These are phyloP conservation scores for Cercospora zeae-maydis DNA, from an alignment of 2,329 filamentous ascomycete genomes.

Conservation along the genomic window DNA sequence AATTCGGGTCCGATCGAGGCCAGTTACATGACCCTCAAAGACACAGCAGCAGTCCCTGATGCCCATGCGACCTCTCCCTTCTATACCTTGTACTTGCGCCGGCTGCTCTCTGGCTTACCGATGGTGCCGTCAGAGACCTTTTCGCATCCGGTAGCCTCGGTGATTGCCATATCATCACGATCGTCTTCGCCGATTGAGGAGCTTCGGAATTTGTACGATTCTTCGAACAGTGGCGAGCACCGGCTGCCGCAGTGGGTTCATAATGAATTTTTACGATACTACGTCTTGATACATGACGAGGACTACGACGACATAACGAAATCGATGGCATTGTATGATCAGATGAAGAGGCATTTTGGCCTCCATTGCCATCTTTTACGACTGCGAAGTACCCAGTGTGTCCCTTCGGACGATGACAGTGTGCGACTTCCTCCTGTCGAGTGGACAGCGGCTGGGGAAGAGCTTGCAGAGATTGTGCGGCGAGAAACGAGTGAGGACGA, in stretches of 20 bases:
- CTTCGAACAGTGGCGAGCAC: constrained; percentile 73
- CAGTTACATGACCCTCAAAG: constrained; percentile 44
- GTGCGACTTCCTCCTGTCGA: constrained; percentile 75
- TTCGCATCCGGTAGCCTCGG: constrained; percentile 86
- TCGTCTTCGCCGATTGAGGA: constrained; percentile 82
- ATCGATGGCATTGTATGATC: constrained; percentile 87
- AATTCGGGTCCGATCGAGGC: constrained; percentile 38
- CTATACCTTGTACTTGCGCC: constrained; percentile 78
- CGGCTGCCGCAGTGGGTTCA: constrained; percentile 81
- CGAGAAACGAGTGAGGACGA: constrained; percentile 59
- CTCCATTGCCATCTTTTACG: constrained; percentile 90
- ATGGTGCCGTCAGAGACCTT: constrained; percentile 87
- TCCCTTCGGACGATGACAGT: constrained; percentile 87
- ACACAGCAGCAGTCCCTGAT: constrained; percentile 17
- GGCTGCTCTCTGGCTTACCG: constrained; percentile 74
- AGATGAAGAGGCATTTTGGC: constrained; percentile 98
- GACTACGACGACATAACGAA: constrained; percentile 88
- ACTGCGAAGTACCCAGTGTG: constrained; percentile 77
- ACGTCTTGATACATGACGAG: constrained; percentile 94
- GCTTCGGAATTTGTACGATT: constrained; percentile 75
- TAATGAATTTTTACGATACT: constrained; percentile 89
- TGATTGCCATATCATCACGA: constrained; percentile 91
- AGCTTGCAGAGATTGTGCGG: constrained; percentile 65
- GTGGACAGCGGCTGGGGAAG: constrained; percentile 86
- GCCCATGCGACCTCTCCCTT: constrained; percentile 51